Base-by-base conservation (phyloP, 805 yeast species). In the Babjeviella inositovora region DNA sequence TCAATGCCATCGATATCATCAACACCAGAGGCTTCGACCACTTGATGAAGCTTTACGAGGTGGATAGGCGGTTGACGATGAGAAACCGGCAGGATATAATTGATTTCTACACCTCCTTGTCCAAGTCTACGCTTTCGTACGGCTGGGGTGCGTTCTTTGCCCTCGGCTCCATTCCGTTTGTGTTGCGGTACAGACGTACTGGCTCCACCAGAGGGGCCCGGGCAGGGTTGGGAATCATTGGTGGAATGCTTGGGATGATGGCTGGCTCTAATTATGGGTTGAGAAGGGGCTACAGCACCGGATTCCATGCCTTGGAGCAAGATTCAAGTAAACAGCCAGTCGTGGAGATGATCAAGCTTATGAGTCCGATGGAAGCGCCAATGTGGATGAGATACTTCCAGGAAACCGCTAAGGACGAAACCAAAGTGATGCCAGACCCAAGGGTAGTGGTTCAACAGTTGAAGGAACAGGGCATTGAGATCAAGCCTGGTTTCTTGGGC, bases 391-490 rank as follows among this genome's bases (percentile, higher is more conserved):
- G n/a, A n/a, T 52, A 52, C 33, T 50, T 41, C 31, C 28, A 34
- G 19, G 35, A 36, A 23, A 32, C 53, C 2, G 32, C 43, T 8
- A 32, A 33, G 6, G 46, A 50, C 25, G 47, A 52, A 3, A 30
- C 38, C 11, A 39, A 33, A 22, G 39, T 43, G 5, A 27, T 50
- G 22, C 37, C 41, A 23, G 53, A 51, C 26, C 58, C 58, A 1
- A 24, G 32, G 21, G 18, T n/a, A n/a, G 18, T 8, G 18, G 18
- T 8, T 8, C 8, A 16, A n/a, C 18, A 16, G n/a, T n/a, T 8
- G 9, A n/a, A 16, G 18, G 18, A 16, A n/a, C n/a, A 8, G 8
- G 18, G 18, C 18, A n/a, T 8, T 8, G n/a, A 16, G 8, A 16
- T 8, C 18, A 8, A 16, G n/a, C n/a, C n/a, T n/a, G n/a, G n/a